phyloP scores from a whole-genome alignment of 306 rosid genomes.

The Lathyrus aphaca region DNA sequence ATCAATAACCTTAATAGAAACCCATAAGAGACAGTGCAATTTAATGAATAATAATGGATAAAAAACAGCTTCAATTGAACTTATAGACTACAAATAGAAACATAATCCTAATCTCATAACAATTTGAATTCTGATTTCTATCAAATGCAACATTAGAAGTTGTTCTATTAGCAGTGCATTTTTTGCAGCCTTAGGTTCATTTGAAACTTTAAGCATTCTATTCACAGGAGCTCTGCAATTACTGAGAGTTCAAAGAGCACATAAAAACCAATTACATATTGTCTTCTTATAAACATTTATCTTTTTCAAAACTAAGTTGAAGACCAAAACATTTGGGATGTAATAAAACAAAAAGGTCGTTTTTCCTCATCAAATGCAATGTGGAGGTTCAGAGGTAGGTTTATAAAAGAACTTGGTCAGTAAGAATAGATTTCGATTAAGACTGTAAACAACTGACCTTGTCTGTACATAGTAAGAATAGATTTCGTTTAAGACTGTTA shows the following conservation, averaged over 20 bases:
- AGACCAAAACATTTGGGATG: neutral
- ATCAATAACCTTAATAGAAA: slow-evolving; percentile 50
- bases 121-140: slow-evolving; percentile 15
- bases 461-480: slow-evolving; percentile 36
- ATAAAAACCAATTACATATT: neutral
- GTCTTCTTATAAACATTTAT: neutral
- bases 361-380: slow-evolving; percentile 5
- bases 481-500: slow-evolving; percentile 18
- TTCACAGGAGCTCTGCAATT: neutral
- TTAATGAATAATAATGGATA: neutral
- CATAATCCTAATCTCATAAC: slow-evolving; percentile 7
- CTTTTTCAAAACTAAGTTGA: slow-evolving; percentile 10
- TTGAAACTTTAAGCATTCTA: slow-evolving; percentile 17
- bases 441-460: slow-evolving; percentile 57
- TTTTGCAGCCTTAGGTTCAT: slow-evolving; percentile 28
- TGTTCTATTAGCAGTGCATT: slow-evolving; percentile 20
- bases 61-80: slow-evolving; percentile 25
- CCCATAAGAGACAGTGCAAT: slow-evolving; percentile 25
- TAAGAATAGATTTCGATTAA: slow-evolving; percentile 26
- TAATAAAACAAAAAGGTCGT: neutral
- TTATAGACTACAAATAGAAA: slow-evolving; percentile 26
- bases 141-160: slow-evolving; percentile 13
- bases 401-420: neutral
- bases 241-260: slow-evolving; percentile 9
- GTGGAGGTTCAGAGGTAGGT: neutral